phyloP scores from a whole-genome alignment of 441 rosid species.

The Melastoma candidum region DNA sequence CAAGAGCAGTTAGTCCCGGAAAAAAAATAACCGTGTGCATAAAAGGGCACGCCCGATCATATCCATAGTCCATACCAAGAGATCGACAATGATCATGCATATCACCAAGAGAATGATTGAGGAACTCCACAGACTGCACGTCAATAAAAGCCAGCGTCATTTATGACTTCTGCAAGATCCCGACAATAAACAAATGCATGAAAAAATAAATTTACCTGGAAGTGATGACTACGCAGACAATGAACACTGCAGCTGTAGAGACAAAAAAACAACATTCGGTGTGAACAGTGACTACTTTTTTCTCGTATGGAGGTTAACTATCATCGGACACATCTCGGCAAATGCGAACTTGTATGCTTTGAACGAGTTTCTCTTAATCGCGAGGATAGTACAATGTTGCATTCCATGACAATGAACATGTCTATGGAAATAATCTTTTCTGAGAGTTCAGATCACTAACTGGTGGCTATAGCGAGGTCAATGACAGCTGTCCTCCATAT shows the following conservation, averaged over 20 bases:
- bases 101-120: conserved; percentile 45
- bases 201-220: conserved; percentile 43
- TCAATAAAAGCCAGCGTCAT: conserved; percentile 11
- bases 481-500: conserved; percentile 57
- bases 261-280: not conserved
- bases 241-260: conserved; percentile 47
- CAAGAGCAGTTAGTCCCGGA: not conserved
- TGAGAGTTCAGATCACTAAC: conserved; percentile 15
- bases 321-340: not conserved
- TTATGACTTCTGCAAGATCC: not conserved
- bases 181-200: conserved; percentile 1
- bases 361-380: not conserved
- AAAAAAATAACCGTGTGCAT: not conserved
- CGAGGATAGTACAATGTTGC: conserved; percentile 1
- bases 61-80: conserved; percentile 33
- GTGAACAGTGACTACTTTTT: not conserved
- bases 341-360: not conserved
- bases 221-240: conserved; percentile 50
- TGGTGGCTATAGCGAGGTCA: conserved; percentile 52
- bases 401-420: not conserved
- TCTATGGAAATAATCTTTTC: not conserved
- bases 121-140: conserved; percentile 56
- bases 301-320: conserved; percentile 1
- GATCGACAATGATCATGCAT: conserved; percentile 52
- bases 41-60: not conserved